Evolutionary conservation across 371 early-diverging fungal species (phyloP).

Genomic region (Syncephalastrum sp.): DNA sequence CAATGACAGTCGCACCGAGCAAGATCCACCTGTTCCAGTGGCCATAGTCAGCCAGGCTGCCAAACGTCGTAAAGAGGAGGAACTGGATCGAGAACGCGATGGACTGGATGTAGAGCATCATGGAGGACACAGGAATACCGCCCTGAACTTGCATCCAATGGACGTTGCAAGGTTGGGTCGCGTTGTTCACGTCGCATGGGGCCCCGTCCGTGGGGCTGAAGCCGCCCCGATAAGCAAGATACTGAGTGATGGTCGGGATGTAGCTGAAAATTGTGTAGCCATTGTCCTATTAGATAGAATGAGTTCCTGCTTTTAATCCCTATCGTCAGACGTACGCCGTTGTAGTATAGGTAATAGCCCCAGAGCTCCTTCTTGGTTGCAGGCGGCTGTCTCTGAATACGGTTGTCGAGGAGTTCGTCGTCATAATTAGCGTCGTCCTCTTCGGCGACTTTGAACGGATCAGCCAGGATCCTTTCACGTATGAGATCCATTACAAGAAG

Average conservation of each 20-base stretch:
- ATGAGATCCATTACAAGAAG: no score
- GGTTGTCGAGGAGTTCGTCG: background rate
- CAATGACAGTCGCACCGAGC: constrained; percentile 36
- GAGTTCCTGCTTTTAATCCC: no score
- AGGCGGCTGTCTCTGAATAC: constrained; percentile 34
- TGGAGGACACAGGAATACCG: constrained; percentile 41
- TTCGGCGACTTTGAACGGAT: constrained; percentile 7
- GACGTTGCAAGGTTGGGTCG: constrained; percentile 31
- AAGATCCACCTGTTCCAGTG: constrained; percentile 46
- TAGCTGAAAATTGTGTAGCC: constrained; percentile 46
- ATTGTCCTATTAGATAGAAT: constrained; percentile 29
- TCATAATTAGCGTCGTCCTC: constrained; percentile 1
- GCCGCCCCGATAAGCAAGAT: constrained; percentile 41
- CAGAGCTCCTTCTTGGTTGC: constrained; percentile 43
- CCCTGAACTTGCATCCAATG: constrained; percentile 24
- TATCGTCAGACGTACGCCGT: constrained; percentile 24
- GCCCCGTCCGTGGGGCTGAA: constrained; percentile 27
- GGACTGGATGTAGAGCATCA: constrained; percentile 49
- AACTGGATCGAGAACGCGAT: constrained; percentile 50
- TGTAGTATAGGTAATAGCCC: constrained; percentile 54
- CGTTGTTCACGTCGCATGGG: constrained; percentile 33
- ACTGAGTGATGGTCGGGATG: constrained; percentile 47
- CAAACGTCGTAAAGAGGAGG: constrained; percentile 45
- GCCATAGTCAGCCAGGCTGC: constrained; percentile 48
- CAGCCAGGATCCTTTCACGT: constrained; percentile 8